phyloP scores from a whole-genome alignment of 2,329 filamentous ascomycete genomes.

The Pseudodiploospora longispora region DNA sequence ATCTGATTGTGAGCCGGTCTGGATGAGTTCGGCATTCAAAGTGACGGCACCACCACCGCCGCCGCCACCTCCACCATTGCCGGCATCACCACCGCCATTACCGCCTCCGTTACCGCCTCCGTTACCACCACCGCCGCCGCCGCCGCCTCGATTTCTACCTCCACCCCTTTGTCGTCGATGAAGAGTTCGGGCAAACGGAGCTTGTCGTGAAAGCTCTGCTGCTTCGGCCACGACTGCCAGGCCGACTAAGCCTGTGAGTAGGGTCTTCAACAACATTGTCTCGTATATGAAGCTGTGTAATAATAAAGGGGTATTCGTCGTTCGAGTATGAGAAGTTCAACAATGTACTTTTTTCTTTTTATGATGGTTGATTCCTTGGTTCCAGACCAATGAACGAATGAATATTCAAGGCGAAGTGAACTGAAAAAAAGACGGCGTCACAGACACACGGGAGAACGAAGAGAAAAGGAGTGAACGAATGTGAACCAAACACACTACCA shows the following conservation, averaged over 20 bases:
- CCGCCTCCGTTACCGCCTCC: conserved; percentile 18
- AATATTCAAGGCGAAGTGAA: conserved; percentile 20
- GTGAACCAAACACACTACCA: conserved; percentile 5
- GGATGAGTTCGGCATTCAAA: conserved; percentile 36
- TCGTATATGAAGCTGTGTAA: too few relatives aligned
- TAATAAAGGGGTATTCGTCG: too few relatives aligned
- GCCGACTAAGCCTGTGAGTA: conserved; percentile 40
- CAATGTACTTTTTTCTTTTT: too few relatives aligned
- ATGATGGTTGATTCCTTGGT: conserved; percentile 26
- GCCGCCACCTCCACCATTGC: conserved; percentile 15
- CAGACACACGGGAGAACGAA: conserved; percentile 26
- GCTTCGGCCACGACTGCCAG: conserved; percentile 38
- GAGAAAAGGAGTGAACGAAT: conserved; percentile 24
- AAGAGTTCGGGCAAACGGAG: conserved; percentile 28
- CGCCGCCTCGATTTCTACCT: conserved; percentile 11
- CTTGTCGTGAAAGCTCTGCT: conserved; percentile 29
- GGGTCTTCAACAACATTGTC: conserved; percentile 45
- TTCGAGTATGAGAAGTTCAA: too few relatives aligned
- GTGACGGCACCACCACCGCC: conserved; percentile 22
- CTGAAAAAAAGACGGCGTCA: conserved; percentile 43
- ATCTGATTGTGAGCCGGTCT: conserved; percentile 40
- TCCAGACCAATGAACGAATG: conserved; percentile 30
- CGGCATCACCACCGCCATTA: conserved; percentile 13
- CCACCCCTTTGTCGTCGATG: conserved; percentile 23
- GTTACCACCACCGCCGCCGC: conserved; percentile 14